phyloP scores from a whole-genome alignment of 352 stramenopile genomes.

The Halophytophthora polymorphica region DNA sequence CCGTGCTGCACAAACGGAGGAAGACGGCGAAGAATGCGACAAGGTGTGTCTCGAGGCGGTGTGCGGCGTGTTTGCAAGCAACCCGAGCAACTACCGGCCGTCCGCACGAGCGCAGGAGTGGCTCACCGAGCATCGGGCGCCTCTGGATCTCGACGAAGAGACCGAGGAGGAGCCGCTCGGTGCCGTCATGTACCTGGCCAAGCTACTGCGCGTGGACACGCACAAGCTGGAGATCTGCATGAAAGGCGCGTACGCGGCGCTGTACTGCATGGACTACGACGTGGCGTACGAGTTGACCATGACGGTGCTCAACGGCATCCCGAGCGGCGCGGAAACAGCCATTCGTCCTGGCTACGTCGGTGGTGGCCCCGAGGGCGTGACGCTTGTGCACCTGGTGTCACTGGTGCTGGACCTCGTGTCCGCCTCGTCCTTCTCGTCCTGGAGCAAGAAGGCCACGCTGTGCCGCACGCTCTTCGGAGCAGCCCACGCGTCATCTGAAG shows the following conservation, averaged over 20 bases:
- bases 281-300: constrained; percentile 47
- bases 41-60: constrained; percentile 35
- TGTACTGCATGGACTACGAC: constrained; percentile 70
- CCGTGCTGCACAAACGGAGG: constrained; percentile 11
- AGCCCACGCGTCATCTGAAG: constrained; percentile 12
- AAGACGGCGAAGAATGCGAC: constrained; percentile 11
- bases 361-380: constrained; percentile 15
- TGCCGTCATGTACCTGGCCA: constrained; percentile 48
- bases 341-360: constrained; percentile 1
- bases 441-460: constrained; percentile 51
- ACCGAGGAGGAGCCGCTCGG: constrained; percentile 27
- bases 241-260: constrained; percentile 61
- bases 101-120: constrained; percentile 42
- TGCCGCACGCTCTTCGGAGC: constrained; percentile 38
- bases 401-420: constrained; percentile 67
- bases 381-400: constrained; percentile 49
- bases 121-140: constrained; percentile 27
- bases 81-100: constrained; percentile 63
- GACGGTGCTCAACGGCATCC: constrained; percentile 30
- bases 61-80: constrained; percentile 50
- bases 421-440: constrained; percentile 56
- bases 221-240: constrained; percentile 47
- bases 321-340: constrained; percentile 4
- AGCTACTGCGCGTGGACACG: constrained; percentile 41
- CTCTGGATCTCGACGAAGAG: constrained; percentile 1